Evolutionary conservation across 2,329 filamentous ascomycete species (phyloP).

Genomic region (Ophiostoma sp.): DNA sequence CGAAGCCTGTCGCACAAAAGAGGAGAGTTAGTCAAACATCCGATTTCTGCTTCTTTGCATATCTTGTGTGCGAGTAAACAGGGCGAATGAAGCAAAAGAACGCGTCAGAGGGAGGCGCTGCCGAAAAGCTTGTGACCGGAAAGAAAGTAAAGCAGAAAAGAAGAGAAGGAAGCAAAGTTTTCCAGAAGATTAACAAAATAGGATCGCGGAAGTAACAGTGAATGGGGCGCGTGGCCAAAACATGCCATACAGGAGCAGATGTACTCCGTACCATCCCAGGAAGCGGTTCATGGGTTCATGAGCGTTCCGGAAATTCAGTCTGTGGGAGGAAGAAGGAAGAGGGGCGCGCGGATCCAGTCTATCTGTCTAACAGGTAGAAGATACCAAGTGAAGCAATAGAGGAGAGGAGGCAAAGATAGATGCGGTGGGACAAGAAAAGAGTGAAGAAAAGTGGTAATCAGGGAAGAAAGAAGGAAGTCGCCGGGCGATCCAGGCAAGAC

Average conservation of each 20-base stretch:
- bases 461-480: not conserved
- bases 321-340: not conserved
- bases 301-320: conserved; percentile 5
- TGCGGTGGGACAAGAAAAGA: conserved; percentile 4
- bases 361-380: not conserved
- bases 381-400: not conserved
- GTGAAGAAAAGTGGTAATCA: not conserved
- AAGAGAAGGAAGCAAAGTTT: not conserved
- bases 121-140: not conserved
- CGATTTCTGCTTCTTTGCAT: conserved; percentile 15
- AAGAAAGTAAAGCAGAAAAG: not conserved
- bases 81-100: conserved; percentile 2
- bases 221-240: not conserved
- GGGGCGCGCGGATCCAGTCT: not conserved
- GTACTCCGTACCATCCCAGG: conserved; percentile 1
- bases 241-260: not conserved
- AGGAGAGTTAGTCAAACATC: conserved; percentile 25
- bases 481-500: conserved; percentile 7
- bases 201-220: not conserved
- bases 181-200: not conserved
- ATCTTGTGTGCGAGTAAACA: conserved; percentile 10
- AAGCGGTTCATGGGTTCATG: not conserved
- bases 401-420: conserved; percentile 1
- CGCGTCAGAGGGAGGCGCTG: not conserved
- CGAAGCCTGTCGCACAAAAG: conserved; percentile 24